Conservation (phyloP, 2,329 filamentous ascomycete species). For the Colletotrichum sp. region DNA sequence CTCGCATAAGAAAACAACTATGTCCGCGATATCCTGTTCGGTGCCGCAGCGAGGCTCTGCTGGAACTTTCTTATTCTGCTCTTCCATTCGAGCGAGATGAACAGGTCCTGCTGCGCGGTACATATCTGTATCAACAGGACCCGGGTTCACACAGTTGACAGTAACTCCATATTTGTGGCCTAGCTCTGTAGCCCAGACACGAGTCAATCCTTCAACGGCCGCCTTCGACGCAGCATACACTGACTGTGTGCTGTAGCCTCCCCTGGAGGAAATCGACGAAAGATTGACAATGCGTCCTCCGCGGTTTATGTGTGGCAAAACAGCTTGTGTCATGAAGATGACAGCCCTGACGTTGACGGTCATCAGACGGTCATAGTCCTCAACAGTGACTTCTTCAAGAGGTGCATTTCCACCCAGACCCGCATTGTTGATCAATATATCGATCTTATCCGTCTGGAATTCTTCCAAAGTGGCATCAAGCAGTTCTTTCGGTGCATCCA, state of each 20-base stretch:
- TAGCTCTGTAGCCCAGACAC: conserved; percentile 36
- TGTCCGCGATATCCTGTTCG: conserved; percentile 4
- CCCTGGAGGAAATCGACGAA: conserved; percentile 34
- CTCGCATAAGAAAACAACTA: conserved; percentile 5
- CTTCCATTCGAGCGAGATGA: conserved; percentile 4
- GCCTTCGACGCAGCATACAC: conserved; percentile 40
- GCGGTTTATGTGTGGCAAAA: conserved; percentile 30
- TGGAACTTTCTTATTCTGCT: conserved; percentile 2
- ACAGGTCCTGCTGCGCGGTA: conserved; percentile 6
- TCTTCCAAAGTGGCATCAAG: not conserved
- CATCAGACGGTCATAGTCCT: conserved; percentile 4
- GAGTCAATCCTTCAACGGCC: conserved; percentile 31
- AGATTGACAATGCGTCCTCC: conserved; percentile 38
- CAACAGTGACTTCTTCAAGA: not conserved
- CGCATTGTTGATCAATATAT: conserved; percentile 8
- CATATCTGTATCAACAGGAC: conserved; percentile 28
- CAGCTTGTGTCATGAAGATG: conserved; percentile 36
- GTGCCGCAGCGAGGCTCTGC: conserved; percentile 6
- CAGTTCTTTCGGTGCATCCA: not conserved
- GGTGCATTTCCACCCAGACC: not conserved
- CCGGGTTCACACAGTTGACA: conserved; percentile 36
- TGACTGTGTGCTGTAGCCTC: conserved; percentile 30
- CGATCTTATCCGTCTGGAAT: conserved; percentile 1
- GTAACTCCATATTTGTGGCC: conserved; percentile 31
- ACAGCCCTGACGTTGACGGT: conserved; percentile 5